Base-by-base conservation (phyloP, 1,139 yeast genomes). In the Geotrichum cucujoidarum region DNA sequence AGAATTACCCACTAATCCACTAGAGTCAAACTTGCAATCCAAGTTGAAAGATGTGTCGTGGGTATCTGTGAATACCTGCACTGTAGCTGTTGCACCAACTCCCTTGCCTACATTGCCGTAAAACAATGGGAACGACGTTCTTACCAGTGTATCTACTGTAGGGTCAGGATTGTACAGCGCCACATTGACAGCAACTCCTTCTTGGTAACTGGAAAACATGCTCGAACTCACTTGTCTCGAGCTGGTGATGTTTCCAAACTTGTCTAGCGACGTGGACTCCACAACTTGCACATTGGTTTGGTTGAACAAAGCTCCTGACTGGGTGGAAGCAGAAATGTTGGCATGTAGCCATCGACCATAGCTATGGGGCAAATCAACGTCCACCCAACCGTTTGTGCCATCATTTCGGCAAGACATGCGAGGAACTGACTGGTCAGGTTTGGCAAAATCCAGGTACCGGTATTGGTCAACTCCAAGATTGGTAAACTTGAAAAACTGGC, bases 401-500 rank as follows among this genome's bases (percentile, higher is more conserved):
- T 45, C 35, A 3, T 16, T 30, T 8, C 42, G 38, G 27, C 49
- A 46, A 20, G 45, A 13, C 6, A 41, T 13, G 13, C 43, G 22
- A n/a, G 49, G 49, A n/a, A 27, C 37, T 21, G 42, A 21, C 2
- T 5, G 4, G 20, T 36, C 49, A 5, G 38, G 37, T 3, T 14
- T 24, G 25, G 22, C 35, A 20, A 40, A 46, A 14, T 30, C 30
- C 4, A 46, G 42, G 22, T 40, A 46, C 14, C 42, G 33, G 20
- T 30, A 46, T n/a, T n/a, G 35, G 14, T 38, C 29, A 13, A 17
- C 31, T 2, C 37, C 42, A n/a, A 39, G 37, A 24, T 25, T 34
- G 18, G 42, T 16, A 36, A 45, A 46, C 22, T 46, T 46, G 38
- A 40, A 46, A 32, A 46, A 46, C 7, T 35, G 32, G n/a, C 45